Percentiles rank a stretch among this genome's conserved stretches.
These are phyloP conservation scores for Suillus ampliporus DNA, from an alignment of 768 basidiomycete genomes.

Conservation along the genomic window DNA sequence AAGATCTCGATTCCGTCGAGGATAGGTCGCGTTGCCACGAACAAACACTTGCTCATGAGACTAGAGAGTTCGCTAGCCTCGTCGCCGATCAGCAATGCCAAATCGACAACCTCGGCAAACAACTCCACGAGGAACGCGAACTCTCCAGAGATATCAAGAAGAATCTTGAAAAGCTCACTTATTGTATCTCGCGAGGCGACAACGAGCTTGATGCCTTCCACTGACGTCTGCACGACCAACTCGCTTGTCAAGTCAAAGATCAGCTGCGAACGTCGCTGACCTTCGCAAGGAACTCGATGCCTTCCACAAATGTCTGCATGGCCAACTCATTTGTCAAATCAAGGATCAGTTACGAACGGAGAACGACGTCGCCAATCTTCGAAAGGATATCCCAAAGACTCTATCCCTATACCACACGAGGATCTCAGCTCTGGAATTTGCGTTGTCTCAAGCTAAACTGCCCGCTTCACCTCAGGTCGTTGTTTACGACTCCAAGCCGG, in stretches of 20 bases:
- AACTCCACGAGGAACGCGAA: conserved; percentile 1
- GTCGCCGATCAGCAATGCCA: background rate
- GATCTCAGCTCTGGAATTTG: background rate
- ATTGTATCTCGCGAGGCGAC: background rate
- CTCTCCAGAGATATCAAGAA: background rate
- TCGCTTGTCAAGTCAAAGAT: background rate
- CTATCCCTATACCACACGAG: conserved; percentile 1
- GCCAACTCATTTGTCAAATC: no score
- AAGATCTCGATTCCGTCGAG: background rate
- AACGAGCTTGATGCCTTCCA: background rate
- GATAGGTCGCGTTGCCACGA: background rate
- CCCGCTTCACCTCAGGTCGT: background rate
- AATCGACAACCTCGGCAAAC: background rate
- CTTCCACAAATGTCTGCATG: no score
- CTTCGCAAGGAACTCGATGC: no score
- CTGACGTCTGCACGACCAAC: background rate
- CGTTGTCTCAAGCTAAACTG: background rate
- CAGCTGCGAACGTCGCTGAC: no score
- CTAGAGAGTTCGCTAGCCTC: background rate
- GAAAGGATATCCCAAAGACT: background rate
- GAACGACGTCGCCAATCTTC: background rate
- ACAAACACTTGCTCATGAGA: background rate
- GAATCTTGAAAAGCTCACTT: background rate
- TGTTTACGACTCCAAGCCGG: background rate
- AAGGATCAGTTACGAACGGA: background rate